Conservation (phyloP, 352 stramenopile species). For the Thalassiosira ordinaria region DNA sequence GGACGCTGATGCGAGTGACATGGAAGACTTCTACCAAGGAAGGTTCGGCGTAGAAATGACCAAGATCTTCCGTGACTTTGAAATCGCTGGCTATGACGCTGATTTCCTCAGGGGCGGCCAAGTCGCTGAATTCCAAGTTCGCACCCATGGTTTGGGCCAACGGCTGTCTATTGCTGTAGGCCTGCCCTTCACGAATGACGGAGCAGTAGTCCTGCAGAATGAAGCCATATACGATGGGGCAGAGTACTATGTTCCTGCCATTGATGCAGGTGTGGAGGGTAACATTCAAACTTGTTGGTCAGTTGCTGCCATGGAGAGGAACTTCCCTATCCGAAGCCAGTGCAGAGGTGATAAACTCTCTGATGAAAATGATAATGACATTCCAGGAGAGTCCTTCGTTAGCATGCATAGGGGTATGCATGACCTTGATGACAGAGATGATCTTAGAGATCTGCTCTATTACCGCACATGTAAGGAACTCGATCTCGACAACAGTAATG, state of each 20-base stretch:
- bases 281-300: constrained; percentile 57
- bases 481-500: neutral
- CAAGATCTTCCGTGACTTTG: constrained; percentile 29
- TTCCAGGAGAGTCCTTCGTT: constrained; percentile 40
- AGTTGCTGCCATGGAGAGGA: constrained; percentile 28
- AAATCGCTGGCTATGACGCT: neutral
- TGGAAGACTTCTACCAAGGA: constrained; percentile 22
- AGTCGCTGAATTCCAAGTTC: constrained; percentile 18
- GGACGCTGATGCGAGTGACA: constrained; percentile 25
- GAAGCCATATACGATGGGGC: constrained; percentile 40
- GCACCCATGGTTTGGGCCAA: constrained; percentile 1
- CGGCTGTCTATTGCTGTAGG: constrained; percentile 30
- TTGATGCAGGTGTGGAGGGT: constrained; percentile 39
- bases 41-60: constrained; percentile 25
- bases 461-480: constrained; percentile 30
- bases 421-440: constrained; percentile 29
- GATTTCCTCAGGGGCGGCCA: constrained; percentile 32
- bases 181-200: constrained; percentile 50
- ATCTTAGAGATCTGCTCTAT: constrained; percentile 14
- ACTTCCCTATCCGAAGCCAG: constrained; percentile 20
- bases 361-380: constrained; percentile 30
- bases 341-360: constrained; percentile 19
- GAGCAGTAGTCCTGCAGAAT: constrained; percentile 26
- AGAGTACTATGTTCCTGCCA: constrained; percentile 36
- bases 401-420: constrained; percentile 45